phyloP scores from a whole-genome alignment of 2,329 filamentous ascomycete species.

The Achaetomium macrosporum region DNA sequence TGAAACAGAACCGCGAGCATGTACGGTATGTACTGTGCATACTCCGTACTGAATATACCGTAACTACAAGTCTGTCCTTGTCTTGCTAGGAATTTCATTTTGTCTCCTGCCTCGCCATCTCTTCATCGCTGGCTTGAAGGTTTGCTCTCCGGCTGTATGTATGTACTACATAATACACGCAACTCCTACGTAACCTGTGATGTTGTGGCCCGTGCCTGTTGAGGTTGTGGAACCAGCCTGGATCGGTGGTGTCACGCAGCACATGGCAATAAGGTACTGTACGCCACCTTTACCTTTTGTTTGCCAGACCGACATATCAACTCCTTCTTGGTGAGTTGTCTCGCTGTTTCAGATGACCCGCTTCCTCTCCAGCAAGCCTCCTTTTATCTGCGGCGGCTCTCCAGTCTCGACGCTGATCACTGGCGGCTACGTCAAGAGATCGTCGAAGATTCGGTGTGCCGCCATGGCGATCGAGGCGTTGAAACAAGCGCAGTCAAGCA shows the following conservation, averaged over 20 bases:
- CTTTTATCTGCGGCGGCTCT: constrained; percentile 1
- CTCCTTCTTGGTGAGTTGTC: neutral
- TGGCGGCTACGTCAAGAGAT: constrained; percentile 7
- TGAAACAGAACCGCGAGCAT: too few relatives aligned
- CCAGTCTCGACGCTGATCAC: neutral
- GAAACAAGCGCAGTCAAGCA: constrained; percentile 16
- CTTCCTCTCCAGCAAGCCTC: neutral
- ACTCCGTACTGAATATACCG: too few relatives aligned
- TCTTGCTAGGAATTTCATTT: neutral
- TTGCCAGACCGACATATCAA: neutral
- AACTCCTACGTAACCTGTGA: neutral
- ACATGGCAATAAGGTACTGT: neutral
- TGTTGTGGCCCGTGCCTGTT: neutral
- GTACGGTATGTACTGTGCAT: too few relatives aligned
- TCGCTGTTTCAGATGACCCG: constrained; percentile 1
- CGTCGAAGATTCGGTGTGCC: constrained; percentile 7
- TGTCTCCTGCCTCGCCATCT: neutral
- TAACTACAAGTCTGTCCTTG: too few relatives aligned
- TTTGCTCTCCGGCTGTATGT: neutral
- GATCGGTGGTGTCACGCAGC: neutral
- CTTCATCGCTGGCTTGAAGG: too few relatives aligned
- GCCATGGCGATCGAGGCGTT: constrained; percentile 13
- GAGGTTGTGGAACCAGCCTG: constrained; percentile 1
- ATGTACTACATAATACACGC: neutral
- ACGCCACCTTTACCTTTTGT: neutral